Conservation (phyloP, 495 filamentous ascomycete species). For the Neurospora sp. region DNA sequence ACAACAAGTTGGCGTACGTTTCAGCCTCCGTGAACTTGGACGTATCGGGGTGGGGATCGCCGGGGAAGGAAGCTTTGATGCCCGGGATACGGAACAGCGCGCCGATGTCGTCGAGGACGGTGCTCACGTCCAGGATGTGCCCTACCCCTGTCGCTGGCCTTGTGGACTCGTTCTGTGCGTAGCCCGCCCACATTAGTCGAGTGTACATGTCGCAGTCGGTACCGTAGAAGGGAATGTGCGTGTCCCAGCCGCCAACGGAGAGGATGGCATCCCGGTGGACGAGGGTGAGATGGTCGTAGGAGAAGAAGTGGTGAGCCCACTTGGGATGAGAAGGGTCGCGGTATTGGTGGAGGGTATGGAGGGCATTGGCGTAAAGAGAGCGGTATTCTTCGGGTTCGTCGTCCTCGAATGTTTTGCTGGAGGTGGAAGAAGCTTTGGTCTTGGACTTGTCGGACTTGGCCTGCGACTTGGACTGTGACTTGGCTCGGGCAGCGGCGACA, state of each 20-base stretch:
- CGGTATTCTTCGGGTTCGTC: conserved; percentile 14
- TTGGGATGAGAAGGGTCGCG: conserved; percentile 13
- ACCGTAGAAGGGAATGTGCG: conserved; percentile 48
- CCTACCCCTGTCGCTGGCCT: conserved; percentile 25
- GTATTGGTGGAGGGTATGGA: conserved; percentile 31
- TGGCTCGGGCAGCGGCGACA: neutral
- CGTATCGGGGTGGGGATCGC: conserved; percentile 14
- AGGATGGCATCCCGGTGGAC: conserved; percentile 43
- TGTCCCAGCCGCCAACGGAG: conserved; percentile 50
- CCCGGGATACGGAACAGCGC: conserved; percentile 32
- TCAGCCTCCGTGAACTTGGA: conserved; percentile 12
- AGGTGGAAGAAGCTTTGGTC: neutral
- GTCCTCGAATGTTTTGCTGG: conserved; percentile 14
- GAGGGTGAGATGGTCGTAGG: conserved; percentile 48
- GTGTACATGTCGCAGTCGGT: conserved; percentile 41
- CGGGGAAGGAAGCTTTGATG: conserved; percentile 17
- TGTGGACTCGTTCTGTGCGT: conserved; percentile 30
- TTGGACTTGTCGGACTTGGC: neutral
- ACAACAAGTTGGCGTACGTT: conserved; percentile 26
- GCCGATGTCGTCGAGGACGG: conserved; percentile 33
- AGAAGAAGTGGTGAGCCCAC: conserved; percentile 47
- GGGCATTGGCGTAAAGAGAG: conserved; percentile 39
- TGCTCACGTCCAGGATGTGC: conserved; percentile 40
- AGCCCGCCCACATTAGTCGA: conserved; percentile 43
- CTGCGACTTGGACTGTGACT: neutral